phyloP scores from a whole-genome alignment of 2,329 filamentous ascomycete genomes.

The Curvularia spicifera region DNA sequence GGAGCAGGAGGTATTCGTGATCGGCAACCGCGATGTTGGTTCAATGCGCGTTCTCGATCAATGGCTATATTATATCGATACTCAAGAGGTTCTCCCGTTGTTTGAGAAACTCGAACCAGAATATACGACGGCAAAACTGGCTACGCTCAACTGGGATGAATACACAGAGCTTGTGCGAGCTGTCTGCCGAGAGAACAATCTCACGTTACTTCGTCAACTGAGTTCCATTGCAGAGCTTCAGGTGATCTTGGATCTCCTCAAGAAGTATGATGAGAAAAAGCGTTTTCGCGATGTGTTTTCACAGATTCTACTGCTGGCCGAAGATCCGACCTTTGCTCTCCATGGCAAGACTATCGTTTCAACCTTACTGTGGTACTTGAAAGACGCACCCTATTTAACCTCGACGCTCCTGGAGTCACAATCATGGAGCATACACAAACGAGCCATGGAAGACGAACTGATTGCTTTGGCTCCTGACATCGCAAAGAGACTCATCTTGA shows the following conservation, averaged over 20 bases:
- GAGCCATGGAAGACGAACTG: constrained; percentile 21
- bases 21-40: constrained; percentile 51
- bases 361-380: constrained; percentile 23
- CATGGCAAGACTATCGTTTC: constrained; percentile 11
- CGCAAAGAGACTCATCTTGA: constrained; percentile 28
- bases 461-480: constrained; percentile 21
- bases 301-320: constrained; percentile 19
- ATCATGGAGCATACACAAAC: constrained; percentile 25
- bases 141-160: constrained; percentile 32
- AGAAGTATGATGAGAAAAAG: constrained; percentile 24
- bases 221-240: constrained; percentile 24
- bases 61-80: constrained; percentile 53
- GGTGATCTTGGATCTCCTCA: constrained; percentile 29
- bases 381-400: constrained; percentile 23
- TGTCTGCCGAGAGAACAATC: constrained; percentile 29
- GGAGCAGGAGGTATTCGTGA: constrained; percentile 52
- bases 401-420: constrained; percentile 25
- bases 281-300: constrained; percentile 22
- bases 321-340: constrained; percentile 9
- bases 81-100: constrained; percentile 46
- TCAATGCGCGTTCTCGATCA: constrained; percentile 50
- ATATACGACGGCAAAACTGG: constrained; percentile 42
- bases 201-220: constrained; percentile 22
- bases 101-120: constrained; percentile 46
- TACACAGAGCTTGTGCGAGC: constrained; percentile 23